Evolutionary conservation across 2,329 filamentous ascomycete species (phyloP).

Genomic region (Phialemoniopsis sp.): DNA sequence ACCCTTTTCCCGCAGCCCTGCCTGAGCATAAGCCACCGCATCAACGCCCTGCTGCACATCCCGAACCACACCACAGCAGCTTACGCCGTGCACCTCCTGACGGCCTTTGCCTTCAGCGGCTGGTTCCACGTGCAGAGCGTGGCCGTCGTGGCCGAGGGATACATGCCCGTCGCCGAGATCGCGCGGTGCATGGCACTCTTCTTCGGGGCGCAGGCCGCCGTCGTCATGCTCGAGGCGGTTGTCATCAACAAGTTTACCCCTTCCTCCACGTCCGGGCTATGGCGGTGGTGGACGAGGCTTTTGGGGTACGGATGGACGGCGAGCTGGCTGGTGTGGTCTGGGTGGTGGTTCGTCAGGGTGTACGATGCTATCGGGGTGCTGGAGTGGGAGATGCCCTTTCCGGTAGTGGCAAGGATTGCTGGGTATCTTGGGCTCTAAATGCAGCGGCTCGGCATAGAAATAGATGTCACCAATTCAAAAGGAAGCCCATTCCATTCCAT

Average conservation of each 20-base stretch:
- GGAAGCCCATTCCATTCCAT: no score
- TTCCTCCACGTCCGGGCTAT: not conserved
- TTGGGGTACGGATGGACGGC: not conserved
- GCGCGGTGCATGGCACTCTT: not conserved
- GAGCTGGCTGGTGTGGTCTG: not conserved
- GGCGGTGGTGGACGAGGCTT: not conserved
- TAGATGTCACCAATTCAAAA: no score
- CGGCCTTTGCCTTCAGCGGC: not conserved
- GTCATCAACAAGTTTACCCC: not conserved
- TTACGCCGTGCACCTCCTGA: not conserved
- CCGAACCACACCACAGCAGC: not conserved
- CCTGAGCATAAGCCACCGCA: not conserved
- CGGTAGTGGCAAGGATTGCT: no score
- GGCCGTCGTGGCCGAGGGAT: not conserved
- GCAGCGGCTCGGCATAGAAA: no score
- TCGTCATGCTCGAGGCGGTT: not conserved
- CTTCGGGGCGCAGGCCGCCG: not conserved
- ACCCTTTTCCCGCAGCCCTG: no score
- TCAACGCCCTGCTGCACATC: not conserved
- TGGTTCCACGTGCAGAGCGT: not conserved
- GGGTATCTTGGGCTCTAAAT: no score
- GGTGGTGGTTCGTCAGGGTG: not conserved
- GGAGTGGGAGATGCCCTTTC: slow-evolving; percentile 1
- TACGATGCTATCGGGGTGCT: not conserved
- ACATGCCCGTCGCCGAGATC: not conserved